Evolutionary conservation across 148 eudicot species (phyloP).

Genomic region (Gaultheria prostrata): DNA sequence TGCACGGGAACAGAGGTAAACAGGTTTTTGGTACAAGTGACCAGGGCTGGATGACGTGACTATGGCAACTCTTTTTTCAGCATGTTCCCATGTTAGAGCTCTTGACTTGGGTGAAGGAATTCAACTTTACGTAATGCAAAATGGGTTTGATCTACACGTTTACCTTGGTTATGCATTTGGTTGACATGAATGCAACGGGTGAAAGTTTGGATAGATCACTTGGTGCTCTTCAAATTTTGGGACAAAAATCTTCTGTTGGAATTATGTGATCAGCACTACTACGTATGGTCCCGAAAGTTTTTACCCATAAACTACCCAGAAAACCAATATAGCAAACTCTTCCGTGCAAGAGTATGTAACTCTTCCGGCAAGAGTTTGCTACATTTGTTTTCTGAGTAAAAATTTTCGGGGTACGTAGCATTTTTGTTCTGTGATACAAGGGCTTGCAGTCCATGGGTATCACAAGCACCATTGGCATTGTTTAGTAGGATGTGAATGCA

Average conservation of each 20-base stretch:
- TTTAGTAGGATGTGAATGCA: conserved; percentile 23
- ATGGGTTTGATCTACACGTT: conserved; percentile 25
- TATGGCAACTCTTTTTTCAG: conserved; percentile 42
- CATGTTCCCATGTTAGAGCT: conserved; percentile 29
- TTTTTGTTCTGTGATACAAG: conserved; percentile 20
- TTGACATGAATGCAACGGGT: conserved; percentile 32
- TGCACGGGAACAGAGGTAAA: no score
- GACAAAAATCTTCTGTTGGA: conserved; percentile 28
- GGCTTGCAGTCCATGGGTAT: conserved; percentile 24
- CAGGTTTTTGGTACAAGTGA: no score
- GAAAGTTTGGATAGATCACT: conserved; percentile 27
- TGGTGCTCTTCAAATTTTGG: conserved; percentile 20
- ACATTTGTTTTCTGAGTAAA: no score
- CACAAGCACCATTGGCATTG: conserved; percentile 22
- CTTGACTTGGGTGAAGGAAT: conserved; percentile 28
- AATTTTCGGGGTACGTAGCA: no score
- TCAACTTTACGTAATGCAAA: conserved; percentile 19
- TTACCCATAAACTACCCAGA: no score
- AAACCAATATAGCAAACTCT: no score
- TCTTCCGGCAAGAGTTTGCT: no score
- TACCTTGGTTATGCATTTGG: conserved; percentile 28
- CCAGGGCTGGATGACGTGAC: conserved; percentile 69
- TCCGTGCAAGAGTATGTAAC: no score
- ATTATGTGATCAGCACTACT: no score
- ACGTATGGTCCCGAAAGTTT: no score